phyloP scores from a whole-genome alignment of 352 stramenopile genomes.

The Phytophthora citrophthora region DNA sequence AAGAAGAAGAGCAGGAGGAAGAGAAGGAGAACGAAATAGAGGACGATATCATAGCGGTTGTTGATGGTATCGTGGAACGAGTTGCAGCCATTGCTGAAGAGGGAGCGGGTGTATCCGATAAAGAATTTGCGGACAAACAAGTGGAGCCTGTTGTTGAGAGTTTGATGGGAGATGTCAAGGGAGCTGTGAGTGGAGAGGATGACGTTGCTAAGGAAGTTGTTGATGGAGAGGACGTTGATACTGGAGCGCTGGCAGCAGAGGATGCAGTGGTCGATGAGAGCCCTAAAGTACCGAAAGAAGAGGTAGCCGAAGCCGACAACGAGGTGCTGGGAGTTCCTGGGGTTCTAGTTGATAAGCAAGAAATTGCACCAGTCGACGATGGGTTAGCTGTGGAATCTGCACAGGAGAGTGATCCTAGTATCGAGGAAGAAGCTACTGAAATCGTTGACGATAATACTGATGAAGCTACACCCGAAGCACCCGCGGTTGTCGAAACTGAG shows the following conservation, averaged over 20 bases:
- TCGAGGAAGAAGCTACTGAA: no score
- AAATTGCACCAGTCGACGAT: no score
- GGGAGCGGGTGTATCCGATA: not conserved
- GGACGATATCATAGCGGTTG: not conserved
- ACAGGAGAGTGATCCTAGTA: no score
- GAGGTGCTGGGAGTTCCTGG: no score
- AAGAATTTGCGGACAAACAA: not conserved
- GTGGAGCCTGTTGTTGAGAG: not conserved
- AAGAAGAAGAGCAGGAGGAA: not conserved
- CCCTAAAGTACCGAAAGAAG: not conserved
- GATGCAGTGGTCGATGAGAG: not conserved
- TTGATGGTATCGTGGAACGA: not conserved
- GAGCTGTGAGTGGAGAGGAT: not conserved
- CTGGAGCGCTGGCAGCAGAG: no score
- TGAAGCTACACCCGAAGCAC: not conserved
- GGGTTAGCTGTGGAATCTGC: no score
- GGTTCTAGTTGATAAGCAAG: no score
- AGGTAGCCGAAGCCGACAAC: no score
- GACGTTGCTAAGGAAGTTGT: not conserved
- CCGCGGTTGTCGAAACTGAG: not conserved
- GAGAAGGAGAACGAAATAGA: conserved; percentile 1
- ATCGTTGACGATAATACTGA: not conserved
- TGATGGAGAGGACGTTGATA: not conserved
- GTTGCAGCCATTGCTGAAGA: not conserved
- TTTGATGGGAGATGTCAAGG: not conserved